Evolutionary conservation across 2,329 filamentous ascomycete genomes (phyloP).

Genomic region (Truncatella angustata): DNA sequence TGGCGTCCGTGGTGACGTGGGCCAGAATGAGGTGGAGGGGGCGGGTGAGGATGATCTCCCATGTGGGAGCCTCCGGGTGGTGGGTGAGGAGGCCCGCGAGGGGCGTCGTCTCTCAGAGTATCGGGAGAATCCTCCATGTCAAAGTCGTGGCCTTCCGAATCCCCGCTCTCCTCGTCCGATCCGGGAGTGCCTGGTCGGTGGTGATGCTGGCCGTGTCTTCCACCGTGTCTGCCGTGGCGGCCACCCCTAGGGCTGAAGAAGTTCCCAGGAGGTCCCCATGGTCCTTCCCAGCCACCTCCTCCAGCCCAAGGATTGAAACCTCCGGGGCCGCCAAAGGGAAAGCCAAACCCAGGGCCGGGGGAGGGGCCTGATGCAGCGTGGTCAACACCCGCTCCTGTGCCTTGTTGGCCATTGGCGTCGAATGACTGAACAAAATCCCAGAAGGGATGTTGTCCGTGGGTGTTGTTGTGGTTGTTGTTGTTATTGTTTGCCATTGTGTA

Average conservation of each 20-base stretch:
- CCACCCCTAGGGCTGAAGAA: constrained; percentile 13
- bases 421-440: constrained; percentile 35
- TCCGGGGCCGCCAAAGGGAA: constrained; percentile 19
- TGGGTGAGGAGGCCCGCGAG: constrained; percentile 11
- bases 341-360: constrained; percentile 34
- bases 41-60: constrained; percentile 16
- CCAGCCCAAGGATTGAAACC: constrained; percentile 17
- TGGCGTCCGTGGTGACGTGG: constrained; percentile 17
- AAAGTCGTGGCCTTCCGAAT: constrained; percentile 23
- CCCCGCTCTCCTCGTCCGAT: constrained; percentile 18
- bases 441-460: constrained; percentile 17
- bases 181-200: constrained; percentile 24
- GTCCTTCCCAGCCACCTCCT: constrained; percentile 9
- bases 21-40: constrained; percentile 15
- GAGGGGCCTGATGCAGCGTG: constrained; percentile 24
- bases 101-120: constrained; percentile 20
- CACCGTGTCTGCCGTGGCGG: constrained; percentile 17
- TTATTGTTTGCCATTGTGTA: constrained; percentile 16
- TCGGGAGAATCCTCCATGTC: constrained; percentile 36
- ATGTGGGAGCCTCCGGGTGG: constrained; percentile 12
- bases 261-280: constrained; percentile 15
- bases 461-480: constrained; percentile 16
- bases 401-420: constrained; percentile 26
- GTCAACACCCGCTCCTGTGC: constrained; percentile 36
- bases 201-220: constrained; percentile 18